These are phyloP conservation scores for Phytophthora chlamydospora DNA, from an alignment of 352 stramenopile species.

Conservation along the genomic window DNA sequence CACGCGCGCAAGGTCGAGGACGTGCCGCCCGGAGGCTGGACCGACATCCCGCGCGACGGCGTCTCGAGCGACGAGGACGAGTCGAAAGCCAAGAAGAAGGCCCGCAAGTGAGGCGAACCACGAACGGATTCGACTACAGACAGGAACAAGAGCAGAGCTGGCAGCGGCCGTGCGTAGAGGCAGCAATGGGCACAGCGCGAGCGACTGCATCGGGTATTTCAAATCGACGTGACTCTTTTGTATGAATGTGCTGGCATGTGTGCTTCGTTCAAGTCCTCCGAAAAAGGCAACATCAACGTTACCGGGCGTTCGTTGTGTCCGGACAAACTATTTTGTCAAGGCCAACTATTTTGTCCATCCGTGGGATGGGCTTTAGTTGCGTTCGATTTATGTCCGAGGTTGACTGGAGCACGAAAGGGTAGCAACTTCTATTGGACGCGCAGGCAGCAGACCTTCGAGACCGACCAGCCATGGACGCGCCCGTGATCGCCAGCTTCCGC, in stretches of 20 bases:
- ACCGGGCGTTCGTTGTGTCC: too few species aligned
- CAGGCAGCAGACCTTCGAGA: conserved; percentile 16
- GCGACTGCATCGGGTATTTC: conserved; percentile 27
- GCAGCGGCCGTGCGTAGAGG: conserved; percentile 22
- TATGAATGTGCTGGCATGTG: conserved; percentile 11
- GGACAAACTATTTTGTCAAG: too few species aligned
- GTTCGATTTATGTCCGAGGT: conserved; percentile 4
- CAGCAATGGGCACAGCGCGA: conserved; percentile 6
- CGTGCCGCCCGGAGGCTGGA: conserved; percentile 73
- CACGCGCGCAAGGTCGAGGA: conserved; percentile 77
- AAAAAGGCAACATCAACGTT: too few species aligned
- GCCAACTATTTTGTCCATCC: too few species aligned
- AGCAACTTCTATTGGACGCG: conserved; percentile 37
- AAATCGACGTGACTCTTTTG: conserved; percentile 34
- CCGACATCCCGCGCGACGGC: conserved; percentile 71
- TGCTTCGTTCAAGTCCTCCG: too few species aligned
- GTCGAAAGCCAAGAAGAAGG: conserved; percentile 48
- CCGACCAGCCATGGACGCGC: conserved; percentile 56
- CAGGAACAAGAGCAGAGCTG: conserved; percentile 8
- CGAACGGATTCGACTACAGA: conserved; percentile 10
- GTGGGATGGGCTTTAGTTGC: too few species aligned
- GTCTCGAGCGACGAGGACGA: conserved; percentile 85
- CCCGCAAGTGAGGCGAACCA: conserved; percentile 22
- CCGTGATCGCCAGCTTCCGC: conserved; percentile 63
- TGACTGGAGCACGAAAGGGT: conserved; percentile 47